Evolutionary conservation across 1,139 yeast species (phyloP).

Genomic region (Yamadazyma mexicana): DNA sequence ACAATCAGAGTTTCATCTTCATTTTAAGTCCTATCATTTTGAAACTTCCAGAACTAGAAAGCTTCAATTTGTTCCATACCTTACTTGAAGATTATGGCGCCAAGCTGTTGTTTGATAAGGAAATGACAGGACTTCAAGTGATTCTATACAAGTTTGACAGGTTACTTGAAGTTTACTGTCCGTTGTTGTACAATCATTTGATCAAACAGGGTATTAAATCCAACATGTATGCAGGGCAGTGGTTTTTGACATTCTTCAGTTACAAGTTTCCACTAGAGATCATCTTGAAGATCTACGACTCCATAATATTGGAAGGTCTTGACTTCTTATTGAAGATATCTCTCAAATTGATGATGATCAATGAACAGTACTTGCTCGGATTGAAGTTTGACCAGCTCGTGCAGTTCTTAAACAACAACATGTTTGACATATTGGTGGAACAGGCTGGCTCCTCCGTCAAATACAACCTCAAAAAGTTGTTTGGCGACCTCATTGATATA

Average conservation of each 20-base stretch:
- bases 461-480: conserved; percentile 71
- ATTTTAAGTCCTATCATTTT: conserved; percentile 80
- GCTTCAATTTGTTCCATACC: conserved; percentile 77
- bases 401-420: conserved; percentile 71
- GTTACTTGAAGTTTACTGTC: conserved; percentile 66
- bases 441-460: conserved; percentile 24
- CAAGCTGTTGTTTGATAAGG: conserved; percentile 76
- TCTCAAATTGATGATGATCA: conserved; percentile 69
- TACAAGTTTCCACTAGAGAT: conserved; percentile 87
- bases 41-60: conserved; percentile 80
- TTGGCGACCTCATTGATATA: conserved; percentile 76
- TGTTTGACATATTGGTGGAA: conserved; percentile 69
- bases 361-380: conserved; percentile 56
- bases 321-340: conserved; percentile 84
- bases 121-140: conserved; percentile 90
- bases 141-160: conserved; percentile 88
- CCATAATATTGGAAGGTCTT: conserved; percentile 83
- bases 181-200: conserved; percentile 71
- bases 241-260: conserved; percentile 94
- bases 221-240: conserved; percentile 93
- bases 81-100: conserved; percentile 84
- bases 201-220: conserved; percentile 82
- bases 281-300: conserved; percentile 80
- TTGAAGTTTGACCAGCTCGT: conserved; percentile 75
- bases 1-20: conserved; percentile 97